A percentile compares a stretch with the other conserved stretches of the same genome.
phyloP scores from a whole-genome alignment of 2,329 filamentous ascomycete genomes.

The Achaetomium macrosporum region DNA sequence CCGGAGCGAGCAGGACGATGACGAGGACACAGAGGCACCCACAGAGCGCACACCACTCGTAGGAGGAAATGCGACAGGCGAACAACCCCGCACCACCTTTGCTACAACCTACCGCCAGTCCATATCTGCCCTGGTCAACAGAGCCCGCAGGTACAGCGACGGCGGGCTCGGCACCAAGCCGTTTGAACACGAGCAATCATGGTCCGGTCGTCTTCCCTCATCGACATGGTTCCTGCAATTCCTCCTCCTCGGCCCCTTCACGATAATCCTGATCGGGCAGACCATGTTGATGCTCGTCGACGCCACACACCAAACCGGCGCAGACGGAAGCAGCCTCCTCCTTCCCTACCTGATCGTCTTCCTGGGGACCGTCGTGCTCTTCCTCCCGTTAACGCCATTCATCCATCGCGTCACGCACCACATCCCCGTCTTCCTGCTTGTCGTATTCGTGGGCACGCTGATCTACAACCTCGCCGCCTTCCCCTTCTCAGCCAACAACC shows the following conservation, averaged over 20 bases:
- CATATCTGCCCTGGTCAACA: constrained; percentile 30
- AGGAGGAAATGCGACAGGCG: constrained; percentile 21
- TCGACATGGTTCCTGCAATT: constrained; percentile 91
- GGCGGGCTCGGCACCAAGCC: constrained; percentile 29
- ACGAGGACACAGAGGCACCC: constrained; percentile 35
- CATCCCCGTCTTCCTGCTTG: constrained; percentile 68
- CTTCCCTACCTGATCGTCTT: constrained; percentile 67
- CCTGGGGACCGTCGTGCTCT: constrained; percentile 60
- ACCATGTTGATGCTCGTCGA: constrained; percentile 66
- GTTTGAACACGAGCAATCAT: constrained; percentile 72
- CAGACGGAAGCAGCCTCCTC: constrained; percentile 71
- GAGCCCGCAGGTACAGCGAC: constrained; percentile 20
- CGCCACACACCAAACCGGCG: constrained; percentile 71
- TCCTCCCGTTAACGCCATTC: constrained; percentile 76
- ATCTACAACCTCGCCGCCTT: constrained; percentile 84
- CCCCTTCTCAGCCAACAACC: constrained; percentile 73
- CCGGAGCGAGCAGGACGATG: constrained; percentile 28
- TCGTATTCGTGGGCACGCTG: constrained; percentile 67
- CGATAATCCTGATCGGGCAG: constrained; percentile 71
- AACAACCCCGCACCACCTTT: constrained; percentile 44
- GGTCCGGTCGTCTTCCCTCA: constrained; percentile 71
- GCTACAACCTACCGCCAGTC: constrained; percentile 51
- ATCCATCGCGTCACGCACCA: constrained; percentile 82
- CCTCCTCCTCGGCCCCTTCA: constrained; percentile 70
- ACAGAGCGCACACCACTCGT: constrained; percentile 51